Evolutionary conservation across 805 yeast species (phyloP), one percentile per base, ranked within the genome.

Genomic region (Ogataea ganodermae): DNA sequence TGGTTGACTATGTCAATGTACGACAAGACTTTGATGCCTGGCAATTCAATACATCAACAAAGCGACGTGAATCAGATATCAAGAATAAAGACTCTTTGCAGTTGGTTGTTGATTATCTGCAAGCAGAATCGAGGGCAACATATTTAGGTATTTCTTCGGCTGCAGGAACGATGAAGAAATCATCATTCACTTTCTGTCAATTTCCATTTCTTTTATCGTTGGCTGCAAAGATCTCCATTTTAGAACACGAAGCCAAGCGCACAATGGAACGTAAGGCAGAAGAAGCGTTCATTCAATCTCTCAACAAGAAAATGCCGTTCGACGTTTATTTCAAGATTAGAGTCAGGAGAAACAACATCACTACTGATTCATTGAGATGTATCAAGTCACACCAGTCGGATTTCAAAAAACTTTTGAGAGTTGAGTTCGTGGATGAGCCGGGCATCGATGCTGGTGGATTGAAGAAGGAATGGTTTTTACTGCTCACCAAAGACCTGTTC

Each of bases 391-490:
- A 80, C 56, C 74, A 71, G 35, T 63, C 65, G 9, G 88, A 87
- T 58, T 71, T 90, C 48, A 81, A 85, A 57, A 90, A 91, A 60
- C 78, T 89, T 1, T 66, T 92, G 24, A 76, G 81, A 51, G 84
- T 94, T 7, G 91, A 87, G 57, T 92, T 94, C 63, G 69, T 84
- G 3, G 83, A 83, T 49, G 99, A 92, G 61, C 95, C 91, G 0
- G 99, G 98, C 0, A 79, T 92, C 18, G 99, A 92, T 69, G 97
- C 90, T 0, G 98, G 99, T 2, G 99, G 99, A 0, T 73, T 92
- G 49, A 81, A 85, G 58, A 91, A 90, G 60, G 99, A 92, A 60
- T 92, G 99, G 99, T 91, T 94, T 65, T 71, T 81, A 40, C 67
- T 91, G 32, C 69, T 94, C 32, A 82, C 87, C 1, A 79, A 78